These are phyloP conservation scores for Arthrinium puccinioides DNA, from an alignment of 2,329 filamentous ascomycete species.

Conservation along the genomic window DNA sequence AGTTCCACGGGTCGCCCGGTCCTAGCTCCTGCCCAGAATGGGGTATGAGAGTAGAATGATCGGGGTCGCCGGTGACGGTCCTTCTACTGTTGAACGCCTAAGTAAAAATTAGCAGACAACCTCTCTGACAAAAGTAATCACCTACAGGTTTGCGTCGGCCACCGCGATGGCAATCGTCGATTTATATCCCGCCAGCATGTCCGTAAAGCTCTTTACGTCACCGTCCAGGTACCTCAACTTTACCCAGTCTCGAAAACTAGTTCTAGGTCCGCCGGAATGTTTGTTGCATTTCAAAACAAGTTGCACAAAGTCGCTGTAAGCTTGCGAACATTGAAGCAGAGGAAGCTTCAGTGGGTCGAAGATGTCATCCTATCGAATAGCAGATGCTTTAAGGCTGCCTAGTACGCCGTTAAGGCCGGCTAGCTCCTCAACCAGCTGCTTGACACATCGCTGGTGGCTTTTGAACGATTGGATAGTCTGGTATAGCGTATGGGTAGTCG, in stretches of 20 bases:
- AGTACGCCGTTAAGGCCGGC: constrained; percentile 29
- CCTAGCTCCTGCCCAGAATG: too few species aligned
- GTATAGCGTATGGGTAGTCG: not conserved
- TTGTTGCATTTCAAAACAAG: constrained; percentile 26
- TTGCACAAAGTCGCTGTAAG: constrained; percentile 34
- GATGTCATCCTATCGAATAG: not conserved
- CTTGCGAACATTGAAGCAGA: constrained; percentile 30
- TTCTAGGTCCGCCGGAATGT: constrained; percentile 23
- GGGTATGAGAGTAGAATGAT: too few species aligned
- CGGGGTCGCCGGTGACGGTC: too few species aligned
- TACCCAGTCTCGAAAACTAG: constrained; percentile 38
- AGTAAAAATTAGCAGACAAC: too few species aligned
- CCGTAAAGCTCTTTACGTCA: constrained; percentile 32
- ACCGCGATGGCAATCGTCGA: constrained; percentile 32
- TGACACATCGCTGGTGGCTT: not conserved
- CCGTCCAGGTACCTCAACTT: constrained; percentile 35
- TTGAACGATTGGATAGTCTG: not conserved
- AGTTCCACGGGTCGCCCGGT: too few species aligned
- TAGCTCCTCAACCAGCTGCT: constrained; percentile 30
- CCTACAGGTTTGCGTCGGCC: constrained; percentile 31
- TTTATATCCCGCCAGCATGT: constrained; percentile 32
- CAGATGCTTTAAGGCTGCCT: constrained; percentile 21
- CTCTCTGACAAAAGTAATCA: too few species aligned
- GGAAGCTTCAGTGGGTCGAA: constrained; percentile 18
- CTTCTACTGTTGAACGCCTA: too few species aligned